Evolutionary conservation across 345 rosid species (phyloP).

Genomic region (Melaleuca quinquenervia): DNA sequence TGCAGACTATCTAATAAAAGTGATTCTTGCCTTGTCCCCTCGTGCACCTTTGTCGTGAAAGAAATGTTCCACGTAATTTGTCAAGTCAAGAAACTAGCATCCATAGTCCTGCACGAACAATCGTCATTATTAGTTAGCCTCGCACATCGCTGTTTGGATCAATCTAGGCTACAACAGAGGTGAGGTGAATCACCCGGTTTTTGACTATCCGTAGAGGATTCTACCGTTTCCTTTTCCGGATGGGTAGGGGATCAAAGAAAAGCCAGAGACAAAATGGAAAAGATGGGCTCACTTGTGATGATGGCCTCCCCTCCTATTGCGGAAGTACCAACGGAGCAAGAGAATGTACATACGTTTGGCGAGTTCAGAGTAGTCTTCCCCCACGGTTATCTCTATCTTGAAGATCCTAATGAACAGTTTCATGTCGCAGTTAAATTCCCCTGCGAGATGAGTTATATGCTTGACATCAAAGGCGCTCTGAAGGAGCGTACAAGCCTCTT

Average conservation of each 20-base stretch:
- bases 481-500: neutral
- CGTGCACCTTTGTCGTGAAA: neutral
- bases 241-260: neutral
- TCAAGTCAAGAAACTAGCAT: neutral
- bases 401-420: neutral
- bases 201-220: no score
- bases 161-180: neutral
- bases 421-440: rapidly evolving
- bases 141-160: neutral
- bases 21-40: neutral
- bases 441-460: neutral
- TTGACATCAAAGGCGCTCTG: neutral
- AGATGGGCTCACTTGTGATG: neutral
- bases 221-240: no score
- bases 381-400: neutral
- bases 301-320: neutral
- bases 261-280: neutral
- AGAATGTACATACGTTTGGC: rapidly evolving
- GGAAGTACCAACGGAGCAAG: neutral
- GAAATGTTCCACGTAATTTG: neutral
- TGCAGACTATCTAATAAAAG: no score
- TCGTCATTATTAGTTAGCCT: neutral
- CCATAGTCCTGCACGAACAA: neutral
- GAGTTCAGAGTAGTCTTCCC: neutral
- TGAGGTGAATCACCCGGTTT: no score